Conservation (phyloP, 2,329 filamentous ascomycete species). For the Aspergillus niger region DNA sequence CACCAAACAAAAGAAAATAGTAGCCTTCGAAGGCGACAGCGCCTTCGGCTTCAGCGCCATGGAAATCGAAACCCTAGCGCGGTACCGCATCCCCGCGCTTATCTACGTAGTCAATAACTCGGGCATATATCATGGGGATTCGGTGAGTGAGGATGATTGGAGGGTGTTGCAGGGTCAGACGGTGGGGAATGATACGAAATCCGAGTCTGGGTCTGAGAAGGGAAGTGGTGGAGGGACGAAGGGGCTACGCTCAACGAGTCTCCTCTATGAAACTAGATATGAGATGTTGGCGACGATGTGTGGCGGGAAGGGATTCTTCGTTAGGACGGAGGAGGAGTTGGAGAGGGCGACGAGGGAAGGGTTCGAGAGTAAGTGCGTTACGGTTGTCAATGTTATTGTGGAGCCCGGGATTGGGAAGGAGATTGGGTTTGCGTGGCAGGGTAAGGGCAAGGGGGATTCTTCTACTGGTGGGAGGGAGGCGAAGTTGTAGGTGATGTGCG, state of each 20-base stretch:
- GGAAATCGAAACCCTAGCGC: constrained; percentile 60
- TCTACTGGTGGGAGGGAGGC: too few species aligned
- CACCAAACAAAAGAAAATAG: constrained; percentile 53
- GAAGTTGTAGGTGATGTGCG: constrained; percentile 23
- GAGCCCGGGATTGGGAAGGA: constrained; percentile 52
- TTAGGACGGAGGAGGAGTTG: constrained; percentile 55
- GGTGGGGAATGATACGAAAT: constrained; percentile 30
- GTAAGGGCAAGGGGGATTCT: constrained; percentile 5
- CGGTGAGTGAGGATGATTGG: constrained; percentile 46
- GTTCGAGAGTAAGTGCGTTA: constrained; percentile 49
- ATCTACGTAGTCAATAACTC: constrained; percentile 61
- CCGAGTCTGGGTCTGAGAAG: too few species aligned
- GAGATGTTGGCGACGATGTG: constrained; percentile 58
- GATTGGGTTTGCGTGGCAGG: constrained; percentile 42
- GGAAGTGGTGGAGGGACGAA: constrained; percentile 11
- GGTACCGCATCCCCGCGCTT: constrained; percentile 56
- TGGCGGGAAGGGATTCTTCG: constrained; percentile 56
- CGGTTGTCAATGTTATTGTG: constrained; percentile 59
- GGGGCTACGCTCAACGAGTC: constrained; percentile 51
- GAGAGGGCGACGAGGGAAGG: constrained; percentile 54
- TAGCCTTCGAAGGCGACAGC: constrained; percentile 59
- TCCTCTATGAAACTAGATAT: constrained; percentile 58
- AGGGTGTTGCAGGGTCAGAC: constrained; percentile 48
- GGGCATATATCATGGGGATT: constrained; percentile 53
- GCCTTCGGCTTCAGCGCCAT: constrained; percentile 59